Conservation (phyloP, 352 stramenopile species). For the Phytopythium helicoides region DNA sequence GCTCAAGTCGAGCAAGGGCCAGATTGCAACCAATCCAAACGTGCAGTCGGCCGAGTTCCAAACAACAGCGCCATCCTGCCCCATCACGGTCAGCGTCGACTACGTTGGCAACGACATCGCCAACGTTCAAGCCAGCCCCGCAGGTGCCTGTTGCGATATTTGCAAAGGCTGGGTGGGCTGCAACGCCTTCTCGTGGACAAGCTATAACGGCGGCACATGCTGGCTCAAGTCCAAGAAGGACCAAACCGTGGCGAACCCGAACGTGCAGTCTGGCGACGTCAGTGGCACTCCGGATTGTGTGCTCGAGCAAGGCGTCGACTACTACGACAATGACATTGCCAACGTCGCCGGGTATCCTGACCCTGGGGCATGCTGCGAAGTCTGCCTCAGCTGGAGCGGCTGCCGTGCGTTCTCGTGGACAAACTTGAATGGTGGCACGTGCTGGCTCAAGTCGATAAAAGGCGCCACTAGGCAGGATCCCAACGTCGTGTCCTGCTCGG, state of each 20-base stretch:
- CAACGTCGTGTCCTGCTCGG: slow-evolving; percentile 20
- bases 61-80: slow-evolving; percentile 6
- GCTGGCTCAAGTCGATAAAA: slow-evolving; percentile 10
- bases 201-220: slow-evolving; percentile 15
- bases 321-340: slow-evolving; percentile 31
- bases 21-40: slow-evolving; percentile 4
- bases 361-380: slow-evolving; percentile 22
- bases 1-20: no score
- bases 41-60: slow-evolving; percentile 10
- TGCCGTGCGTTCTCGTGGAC: slow-evolving; percentile 18
- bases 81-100: slow-evolving; percentile 17
- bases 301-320: slow-evolving; percentile 25
- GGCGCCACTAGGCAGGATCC: slow-evolving; percentile 10
- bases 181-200: slow-evolving; percentile 15
- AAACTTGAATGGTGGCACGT: slow-evolving; percentile 8
- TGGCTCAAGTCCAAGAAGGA: slow-evolving; percentile 15
- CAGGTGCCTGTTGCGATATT: slow-evolving; percentile 9
- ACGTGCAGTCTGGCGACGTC: slow-evolving; percentile 18
- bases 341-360: slow-evolving; percentile 6
- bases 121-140: slow-evolving; percentile 16
- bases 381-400: slow-evolving; percentile 30
- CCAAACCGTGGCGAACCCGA: slow-evolving; percentile 4
- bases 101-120: slow-evolving; percentile 28
- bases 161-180: slow-evolving; percentile 1
- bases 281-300: slow-evolving; percentile 13